These are phyloP conservation scores for Litsea cubeba DNA, from an alignment of 164 flowering plant genomes.

Conservation along the genomic window DNA sequence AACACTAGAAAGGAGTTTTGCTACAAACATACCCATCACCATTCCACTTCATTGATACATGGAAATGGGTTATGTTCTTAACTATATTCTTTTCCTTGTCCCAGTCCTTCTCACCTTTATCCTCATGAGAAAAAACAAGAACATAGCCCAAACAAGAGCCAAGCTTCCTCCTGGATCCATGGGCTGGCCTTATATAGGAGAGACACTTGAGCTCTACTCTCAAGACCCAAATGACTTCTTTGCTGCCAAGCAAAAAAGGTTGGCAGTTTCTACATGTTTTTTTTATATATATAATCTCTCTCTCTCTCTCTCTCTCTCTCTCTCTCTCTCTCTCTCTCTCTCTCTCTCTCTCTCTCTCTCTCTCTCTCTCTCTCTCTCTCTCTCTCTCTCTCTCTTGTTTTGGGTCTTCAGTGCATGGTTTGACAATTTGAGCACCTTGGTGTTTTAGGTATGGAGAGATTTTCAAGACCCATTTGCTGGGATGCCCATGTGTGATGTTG, in stretches of 20 bases:
- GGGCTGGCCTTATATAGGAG: slow-evolving; percentile 88
- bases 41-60: slow-evolving; percentile 7
- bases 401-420: not conserved
- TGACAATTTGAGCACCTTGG: not conserved
- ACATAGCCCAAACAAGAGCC: slow-evolving; percentile 12
- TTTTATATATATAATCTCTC: too few species aligned
- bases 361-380: not conserved
- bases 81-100: slow-evolving; percentile 18
- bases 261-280: not conserved
- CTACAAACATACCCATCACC: not conserved
- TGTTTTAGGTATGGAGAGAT: slow-evolving; percentile 71
- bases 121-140: slow-evolving; percentile 17
- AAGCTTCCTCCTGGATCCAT: slow-evolving; percentile 86
- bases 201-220: slow-evolving; percentile 73
- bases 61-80: slow-evolving; percentile 9
- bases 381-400: not conserved
- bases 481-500: slow-evolving; percentile 79
- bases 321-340: too few species aligned
- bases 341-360: not conserved
- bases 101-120: slow-evolving; percentile 19
- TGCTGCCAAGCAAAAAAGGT: slow-evolving; percentile 60
- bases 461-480: slow-evolving; percentile 80
- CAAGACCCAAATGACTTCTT: slow-evolving; percentile 70
- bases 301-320: slow-evolving; percentile 1
- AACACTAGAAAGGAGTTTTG: not conserved